Conservation (phyloP, 768 basidiomycete species). For the Mycena olivaceomarginata region DNA sequence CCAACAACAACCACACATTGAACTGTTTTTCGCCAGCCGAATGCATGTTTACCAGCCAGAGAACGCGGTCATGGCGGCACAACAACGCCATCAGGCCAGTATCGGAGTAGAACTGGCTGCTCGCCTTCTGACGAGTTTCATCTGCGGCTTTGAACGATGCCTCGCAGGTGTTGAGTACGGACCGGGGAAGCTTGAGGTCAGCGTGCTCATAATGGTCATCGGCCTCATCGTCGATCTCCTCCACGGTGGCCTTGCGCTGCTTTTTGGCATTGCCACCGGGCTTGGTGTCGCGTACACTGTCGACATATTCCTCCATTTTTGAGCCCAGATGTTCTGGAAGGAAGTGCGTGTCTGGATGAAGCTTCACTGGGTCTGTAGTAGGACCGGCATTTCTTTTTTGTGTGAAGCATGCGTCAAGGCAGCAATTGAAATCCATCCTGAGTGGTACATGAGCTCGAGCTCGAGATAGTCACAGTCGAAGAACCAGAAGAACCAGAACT, state of each 20-base stretch:
- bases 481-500: not conserved
- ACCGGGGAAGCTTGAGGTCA: slow-evolving; percentile 21
- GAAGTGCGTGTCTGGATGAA: slow-evolving; percentile 33
- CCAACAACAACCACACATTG: slow-evolving; percentile 52
- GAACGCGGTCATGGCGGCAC: slow-evolving; percentile 52
- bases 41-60: slow-evolving; percentile 61
- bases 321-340: slow-evolving; percentile 17
- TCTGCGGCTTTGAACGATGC: slow-evolving; percentile 43
- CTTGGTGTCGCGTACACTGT: not conserved
- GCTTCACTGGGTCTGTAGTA: slow-evolving; percentile 17
- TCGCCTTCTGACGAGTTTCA: slow-evolving; percentile 43
- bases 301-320: slow-evolving; percentile 19
- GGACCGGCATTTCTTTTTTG: slow-evolving; percentile 36
- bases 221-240: not conserved
- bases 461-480: too few species aligned
- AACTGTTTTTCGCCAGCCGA: slow-evolving; percentile 57
- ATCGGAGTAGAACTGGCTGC: slow-evolving; percentile 36
- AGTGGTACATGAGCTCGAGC: not conserved
- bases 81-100: slow-evolving; percentile 60
- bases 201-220: slow-evolving; percentile 6
- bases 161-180: slow-evolving; percentile 34
- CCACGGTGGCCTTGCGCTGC: not conserved
- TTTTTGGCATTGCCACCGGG: not conserved
- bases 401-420: slow-evolving; percentile 44
- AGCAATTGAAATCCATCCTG: slow-evolving; percentile 3